Evolutionary conservation across 1,284 basidiomycete species (phyloP).

Genomic region (Jaminaea rosea): DNA sequence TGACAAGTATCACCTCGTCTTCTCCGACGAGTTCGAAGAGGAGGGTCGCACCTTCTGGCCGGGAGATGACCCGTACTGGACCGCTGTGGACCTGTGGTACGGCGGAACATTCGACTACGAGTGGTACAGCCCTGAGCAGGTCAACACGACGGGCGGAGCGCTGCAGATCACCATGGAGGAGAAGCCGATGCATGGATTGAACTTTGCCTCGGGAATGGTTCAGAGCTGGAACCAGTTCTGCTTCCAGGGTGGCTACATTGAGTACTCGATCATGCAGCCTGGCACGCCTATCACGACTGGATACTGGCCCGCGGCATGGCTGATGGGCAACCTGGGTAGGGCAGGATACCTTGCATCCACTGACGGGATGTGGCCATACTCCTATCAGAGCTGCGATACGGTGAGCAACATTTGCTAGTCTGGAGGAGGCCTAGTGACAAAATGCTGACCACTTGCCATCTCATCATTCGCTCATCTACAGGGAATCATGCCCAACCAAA

Average conservation of each 20-base stretch:
- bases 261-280: conserved; percentile 13
- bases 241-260: conserved; percentile 38
- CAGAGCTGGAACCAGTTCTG: conserved; percentile 44
- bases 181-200: conserved; percentile 26
- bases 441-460: too few relatives aligned
- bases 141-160: conserved; percentile 31
- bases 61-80: conserved; percentile 38
- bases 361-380: conserved; percentile 17
- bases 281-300: conserved; percentile 7
- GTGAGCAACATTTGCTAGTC: too few relatives aligned
- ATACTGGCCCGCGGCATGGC: conserved; percentile 17
- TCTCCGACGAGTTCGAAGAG: conserved; percentile 35
- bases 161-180: conserved; percentile 28
- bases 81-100: conserved; percentile 34
- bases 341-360: conserved; percentile 12
- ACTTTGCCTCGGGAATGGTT: conserved; percentile 41
- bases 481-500: conserved; percentile 18
- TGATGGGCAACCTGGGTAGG: conserved; percentile 15
- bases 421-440: too few relatives aligned
- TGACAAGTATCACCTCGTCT: conserved; percentile 27
- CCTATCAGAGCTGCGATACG: conserved; percentile 11
- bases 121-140: conserved; percentile 27
- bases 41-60: conserved; percentile 39
- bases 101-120: conserved; percentile 27
- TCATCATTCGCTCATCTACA: too few relatives aligned